Evolutionary conservation across 192 early-diverging fungal species (phyloP).

Genomic region (Rhizophagus clarus): DNA sequence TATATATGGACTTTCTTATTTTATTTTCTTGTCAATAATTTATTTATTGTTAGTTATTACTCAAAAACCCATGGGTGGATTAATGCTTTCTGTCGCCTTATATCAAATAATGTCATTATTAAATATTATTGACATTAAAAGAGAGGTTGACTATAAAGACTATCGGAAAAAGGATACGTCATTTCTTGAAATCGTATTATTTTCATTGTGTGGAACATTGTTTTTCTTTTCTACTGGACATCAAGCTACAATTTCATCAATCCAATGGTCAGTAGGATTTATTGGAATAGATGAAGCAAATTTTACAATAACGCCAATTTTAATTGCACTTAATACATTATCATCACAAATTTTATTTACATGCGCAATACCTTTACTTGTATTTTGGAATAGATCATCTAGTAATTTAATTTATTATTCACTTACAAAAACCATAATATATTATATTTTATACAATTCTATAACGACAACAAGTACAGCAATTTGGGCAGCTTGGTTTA

Average conservation of each 20-base stretch:
- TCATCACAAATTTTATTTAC: conserved; percentile 58
- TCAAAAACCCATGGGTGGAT: conserved; percentile 82
- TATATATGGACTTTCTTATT: conserved; percentile 64
- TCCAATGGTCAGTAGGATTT: conserved; percentile 90
- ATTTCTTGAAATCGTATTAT: conserved; percentile 48
- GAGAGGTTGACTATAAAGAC: conserved; percentile 32
- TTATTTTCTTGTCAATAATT: conserved; percentile 60
- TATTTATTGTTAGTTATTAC: conserved; percentile 67
- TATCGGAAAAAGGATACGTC: conserved; percentile 18
- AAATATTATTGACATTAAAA: conserved; percentile 53
- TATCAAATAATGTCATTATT: conserved; percentile 46
- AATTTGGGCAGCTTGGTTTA: conserved; percentile 66
- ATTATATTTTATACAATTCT: conserved; percentile 54
- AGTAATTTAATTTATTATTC: conserved; percentile 40
- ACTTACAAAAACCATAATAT: conserved; percentile 45
- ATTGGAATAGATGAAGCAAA: conserved; percentile 79
- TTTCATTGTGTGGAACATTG: conserved; percentile 57
- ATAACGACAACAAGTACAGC: conserved; percentile 49
- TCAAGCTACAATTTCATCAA: conserved; percentile 84
- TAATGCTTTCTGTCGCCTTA: conserved; percentile 53
- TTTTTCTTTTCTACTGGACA: conserved; percentile 92
- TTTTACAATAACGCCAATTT: conserved; percentile 63
- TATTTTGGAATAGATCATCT: conserved; percentile 55
- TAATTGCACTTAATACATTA: conserved; percentile 81
- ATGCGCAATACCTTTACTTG: conserved; percentile 57